Base-by-base conservation (phyloP, 805 yeast species). In the Tetrapisispora nanseiensis region DNA sequence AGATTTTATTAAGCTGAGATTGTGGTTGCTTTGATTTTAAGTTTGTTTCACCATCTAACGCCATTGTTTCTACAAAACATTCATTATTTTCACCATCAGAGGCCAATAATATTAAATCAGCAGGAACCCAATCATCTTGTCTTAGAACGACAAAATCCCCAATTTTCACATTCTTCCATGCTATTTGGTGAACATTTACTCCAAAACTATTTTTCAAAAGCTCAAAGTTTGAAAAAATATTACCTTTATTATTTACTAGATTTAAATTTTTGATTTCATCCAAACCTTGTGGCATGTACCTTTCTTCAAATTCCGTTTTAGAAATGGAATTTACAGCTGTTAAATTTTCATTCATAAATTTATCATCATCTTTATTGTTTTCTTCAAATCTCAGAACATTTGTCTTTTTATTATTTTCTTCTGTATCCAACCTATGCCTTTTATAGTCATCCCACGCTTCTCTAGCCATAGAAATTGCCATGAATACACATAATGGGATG, bases 31-130 rank as follows among this genome's bases (percentile, higher is more conserved):
- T 79, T 7, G 84, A 71, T 60, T 92, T 92, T 46, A 92, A 68
- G 57, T 87, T 90, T 0, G 97, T 92, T 62, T 92, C 98, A 39
- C 99, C 99, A 63, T 92, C 98, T 38, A 92, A 69, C 1, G 95
- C 98, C 90, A 90, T 87, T 1, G 99, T 92, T 61, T 92, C 99
- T 16, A 89, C 78, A 49, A 76, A 85, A 44, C 79, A 75, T 31
- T 82, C 87, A 47, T 72, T 74, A 30, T 78, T 76, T 30, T 62
- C 61, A 4, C 78, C 79, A 39, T 74, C 74, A 3, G 86, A 76
- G 1, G 89, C 74, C 33, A 92, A 56, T 2, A 92, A 52, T 2
- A 92, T 58, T 2, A 92, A 56, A 65, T 92, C 99, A 0, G 97
- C 96, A 0, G 99, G 98, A 6, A 90, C 74, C 83, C 95, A 84